These are phyloP conservation scores for Ophiostoma tasmaniense DNA, from an alignment of 2,329 filamentous ascomycete genomes.

Conservation along the genomic window DNA sequence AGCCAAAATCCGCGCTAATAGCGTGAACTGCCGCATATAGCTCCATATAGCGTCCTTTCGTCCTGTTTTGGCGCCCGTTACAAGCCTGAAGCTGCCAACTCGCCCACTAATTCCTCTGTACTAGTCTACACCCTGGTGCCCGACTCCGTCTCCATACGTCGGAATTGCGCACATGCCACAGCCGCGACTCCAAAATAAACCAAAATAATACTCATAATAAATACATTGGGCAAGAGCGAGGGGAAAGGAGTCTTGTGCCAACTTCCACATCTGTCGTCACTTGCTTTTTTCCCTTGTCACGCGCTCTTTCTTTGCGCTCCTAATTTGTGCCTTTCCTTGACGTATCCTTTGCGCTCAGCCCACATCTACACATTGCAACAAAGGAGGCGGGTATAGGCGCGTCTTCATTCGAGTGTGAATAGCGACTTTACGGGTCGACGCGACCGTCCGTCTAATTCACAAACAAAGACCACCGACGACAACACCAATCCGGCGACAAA, in stretches of 20 bases:
- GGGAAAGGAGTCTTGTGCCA: background rate
- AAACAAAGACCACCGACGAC: background rate
- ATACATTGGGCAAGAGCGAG: conserved; percentile 1
- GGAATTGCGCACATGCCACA: conserved; percentile 15
- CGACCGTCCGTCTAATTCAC: background rate
- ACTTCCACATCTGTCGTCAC: background rate
- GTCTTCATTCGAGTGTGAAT: background rate
- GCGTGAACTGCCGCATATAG: conserved; percentile 12
- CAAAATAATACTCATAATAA: background rate
- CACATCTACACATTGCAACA: background rate
- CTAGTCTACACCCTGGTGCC: background rate
- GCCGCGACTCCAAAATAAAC: conserved; percentile 13
- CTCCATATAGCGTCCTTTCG: background rate
- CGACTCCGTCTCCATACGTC: background rate
- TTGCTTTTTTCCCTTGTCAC: background rate
- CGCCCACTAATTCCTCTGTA: background rate
- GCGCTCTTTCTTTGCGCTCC: background rate
- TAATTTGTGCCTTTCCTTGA: background rate
- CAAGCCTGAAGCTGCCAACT: background rate
- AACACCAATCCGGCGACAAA: background rate
- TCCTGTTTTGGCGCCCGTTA: background rate
- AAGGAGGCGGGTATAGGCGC: background rate
- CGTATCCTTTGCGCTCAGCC: background rate
- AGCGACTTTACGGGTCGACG: background rate
- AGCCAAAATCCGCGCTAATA: conserved; percentile 8